phyloP scores from a whole-genome alignment of 805 yeast species.

The Crinitomyces ghanaensis region DNA sequence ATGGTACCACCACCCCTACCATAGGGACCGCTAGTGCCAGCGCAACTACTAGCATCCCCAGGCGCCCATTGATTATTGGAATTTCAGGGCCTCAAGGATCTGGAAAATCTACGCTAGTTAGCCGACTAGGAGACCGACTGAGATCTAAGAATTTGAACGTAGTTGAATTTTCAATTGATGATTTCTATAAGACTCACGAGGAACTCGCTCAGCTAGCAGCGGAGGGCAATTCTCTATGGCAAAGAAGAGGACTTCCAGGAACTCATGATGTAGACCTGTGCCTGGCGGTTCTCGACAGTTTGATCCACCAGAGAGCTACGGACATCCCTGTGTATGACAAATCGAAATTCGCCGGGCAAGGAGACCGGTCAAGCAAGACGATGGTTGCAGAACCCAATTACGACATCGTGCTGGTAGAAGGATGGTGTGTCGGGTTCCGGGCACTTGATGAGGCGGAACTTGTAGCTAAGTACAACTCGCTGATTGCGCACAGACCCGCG shows the following conservation, averaged over 20 bases:
- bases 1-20: neutral
- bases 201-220: slow-evolving; percentile 41
- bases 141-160: slow-evolving; percentile 26
- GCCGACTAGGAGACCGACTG: slow-evolving; percentile 18
- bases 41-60: slow-evolving; percentile 2
- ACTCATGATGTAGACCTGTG: slow-evolving; percentile 64
- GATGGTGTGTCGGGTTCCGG: slow-evolving; percentile 83
- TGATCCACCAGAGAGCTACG: slow-evolving; percentile 24
- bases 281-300: slow-evolving; percentile 25
- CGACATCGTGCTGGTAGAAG: slow-evolving; percentile 72
- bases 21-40: no score
- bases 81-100: slow-evolving; percentile 30
- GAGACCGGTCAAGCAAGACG: slow-evolving; percentile 55
- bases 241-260: slow-evolving; percentile 87
- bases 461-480: slow-evolving; percentile 20
- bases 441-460: slow-evolving; percentile 29
- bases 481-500: slow-evolving; percentile 9
- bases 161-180: slow-evolving; percentile 62
- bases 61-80: slow-evolving; percentile 18
- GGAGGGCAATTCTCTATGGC: slow-evolving; percentile 42
- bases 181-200: slow-evolving; percentile 59
- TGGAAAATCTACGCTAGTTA: slow-evolving; percentile 26
- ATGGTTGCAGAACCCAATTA: slow-evolving; percentile 26
- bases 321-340: slow-evolving; percentile 69
- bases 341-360: slow-evolving; percentile 56